A percentile compares a stretch with the other conserved stretches of the same genome.
Conservation (phyloP, 2,329 filamentous ascomycete species). For the Epichloe scottii region DNA sequence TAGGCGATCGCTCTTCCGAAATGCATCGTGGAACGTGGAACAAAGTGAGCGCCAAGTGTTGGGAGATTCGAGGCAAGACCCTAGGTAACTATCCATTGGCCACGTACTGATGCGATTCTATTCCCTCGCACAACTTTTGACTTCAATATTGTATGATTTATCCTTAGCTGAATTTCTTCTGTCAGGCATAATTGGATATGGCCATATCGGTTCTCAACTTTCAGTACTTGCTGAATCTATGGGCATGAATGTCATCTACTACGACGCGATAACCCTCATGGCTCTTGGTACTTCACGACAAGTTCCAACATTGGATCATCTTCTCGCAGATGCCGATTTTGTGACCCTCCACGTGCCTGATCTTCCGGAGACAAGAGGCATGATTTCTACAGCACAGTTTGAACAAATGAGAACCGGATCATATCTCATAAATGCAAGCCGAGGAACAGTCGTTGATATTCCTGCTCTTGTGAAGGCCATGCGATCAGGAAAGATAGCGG, state of each 20-base stretch:
- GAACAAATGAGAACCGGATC: constrained; percentile 83
- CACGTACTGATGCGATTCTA: not conserved
- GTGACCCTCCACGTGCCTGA: constrained; percentile 93
- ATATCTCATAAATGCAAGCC: constrained; percentile 92
- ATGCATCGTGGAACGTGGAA: constrained; percentile 95
- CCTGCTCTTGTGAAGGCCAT: constrained; percentile 80
- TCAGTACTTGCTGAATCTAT: constrained; percentile 93
- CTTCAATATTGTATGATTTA: not conserved
- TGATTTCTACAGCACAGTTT: constrained; percentile 73
- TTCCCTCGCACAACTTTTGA: not conserved
- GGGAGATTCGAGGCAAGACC: constrained; percentile 97
- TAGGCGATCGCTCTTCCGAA: constrained; percentile 86
- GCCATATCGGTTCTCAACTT: constrained; percentile 91
- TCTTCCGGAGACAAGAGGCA: constrained; percentile 78
- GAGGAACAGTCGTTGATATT: constrained; percentile 89
- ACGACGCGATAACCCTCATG: constrained; percentile 91
- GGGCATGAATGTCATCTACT: constrained; percentile 98
- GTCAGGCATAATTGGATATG: constrained; percentile 81
- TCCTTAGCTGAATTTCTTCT: not conserved
- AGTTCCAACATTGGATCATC: constrained; percentile 61
- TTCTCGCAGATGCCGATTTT: constrained; percentile 76
- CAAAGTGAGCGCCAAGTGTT: constrained; percentile 92
- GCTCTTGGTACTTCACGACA: constrained; percentile 79
- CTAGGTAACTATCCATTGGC: constrained; percentile 44
- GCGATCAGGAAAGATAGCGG: constrained; percentile 75